Evolutionary conservation across 108 stramenopile species (phyloP).

Genomic region (Fistulifera pelliculosa): DNA sequence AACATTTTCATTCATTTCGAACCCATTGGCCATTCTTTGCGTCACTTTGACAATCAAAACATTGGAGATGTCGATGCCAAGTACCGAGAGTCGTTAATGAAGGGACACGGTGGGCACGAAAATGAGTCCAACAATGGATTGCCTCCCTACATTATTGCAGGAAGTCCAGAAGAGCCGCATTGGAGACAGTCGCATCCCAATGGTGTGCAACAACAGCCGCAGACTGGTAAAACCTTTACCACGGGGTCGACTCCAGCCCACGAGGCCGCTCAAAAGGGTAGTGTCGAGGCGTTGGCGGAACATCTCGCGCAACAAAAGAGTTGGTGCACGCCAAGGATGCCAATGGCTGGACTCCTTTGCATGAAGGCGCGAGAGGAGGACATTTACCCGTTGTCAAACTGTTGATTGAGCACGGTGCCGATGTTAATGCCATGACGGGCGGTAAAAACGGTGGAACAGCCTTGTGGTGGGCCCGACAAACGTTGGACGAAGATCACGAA

Average conservation of each 20-base stretch:
- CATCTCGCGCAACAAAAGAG: conserved; percentile 41
- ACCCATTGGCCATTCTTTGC: conserved; percentile 60
- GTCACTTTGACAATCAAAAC: conserved; percentile 32
- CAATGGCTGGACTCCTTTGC: conserved; percentile 82
- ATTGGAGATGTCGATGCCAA: conserved; percentile 35
- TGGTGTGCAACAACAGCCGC: conserved; percentile 3
- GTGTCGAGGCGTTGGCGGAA: conserved; percentile 29
- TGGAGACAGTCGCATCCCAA: conserved; percentile 50
- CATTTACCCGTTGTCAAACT: conserved; percentile 62
- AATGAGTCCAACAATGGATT: conserved; percentile 33
- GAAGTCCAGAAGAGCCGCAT: conserved; percentile 51
- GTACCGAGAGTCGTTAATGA: conserved; percentile 29
- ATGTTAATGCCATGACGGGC: conserved; percentile 51
- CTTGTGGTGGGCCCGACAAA: conserved; percentile 55
- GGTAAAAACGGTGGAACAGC: conserved; percentile 44
- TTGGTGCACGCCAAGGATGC: conserved; percentile 56
- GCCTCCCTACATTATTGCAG: conserved; percentile 57
- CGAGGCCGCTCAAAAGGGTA: conserved; percentile 51
- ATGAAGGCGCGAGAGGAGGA: conserved; percentile 72
- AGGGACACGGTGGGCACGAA: conserved; percentile 58
- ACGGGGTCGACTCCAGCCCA: conserved; percentile 67
- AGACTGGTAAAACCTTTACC: conserved; percentile 24
- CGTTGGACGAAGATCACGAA: conserved; percentile 51
- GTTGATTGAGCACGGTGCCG: conserved; percentile 63
- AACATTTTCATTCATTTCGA: conserved; percentile 87